Conservation (phyloP, 495 filamentous ascomycete species). For the Oidiodendron maius region DNA sequence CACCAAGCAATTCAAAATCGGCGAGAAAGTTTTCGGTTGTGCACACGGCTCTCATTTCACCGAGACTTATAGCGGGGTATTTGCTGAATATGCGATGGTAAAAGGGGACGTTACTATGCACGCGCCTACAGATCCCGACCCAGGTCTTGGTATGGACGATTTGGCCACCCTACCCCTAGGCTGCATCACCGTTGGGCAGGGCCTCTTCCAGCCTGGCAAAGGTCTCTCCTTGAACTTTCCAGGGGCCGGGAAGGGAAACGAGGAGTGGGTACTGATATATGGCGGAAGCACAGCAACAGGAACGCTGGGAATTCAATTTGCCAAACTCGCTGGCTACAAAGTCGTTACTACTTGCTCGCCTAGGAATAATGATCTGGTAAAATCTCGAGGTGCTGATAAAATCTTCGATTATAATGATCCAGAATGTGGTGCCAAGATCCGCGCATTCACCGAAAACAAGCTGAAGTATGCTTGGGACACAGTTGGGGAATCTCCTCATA, state of each 20-base stretch:
- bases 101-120: conserved; percentile 28
- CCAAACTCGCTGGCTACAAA: conserved; percentile 42
- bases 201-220: conserved; percentile 35
- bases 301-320: conserved; percentile 54
- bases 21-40: conserved; percentile 6
- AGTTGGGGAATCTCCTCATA: background rate
- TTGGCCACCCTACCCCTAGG: conserved; percentile 48
- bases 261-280: conserved; percentile 46
- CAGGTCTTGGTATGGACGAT: conserved; percentile 35
- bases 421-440: background rate
- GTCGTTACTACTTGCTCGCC: conserved; percentile 49
- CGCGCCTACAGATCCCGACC: conserved; percentile 35
- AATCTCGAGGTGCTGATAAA: conserved; percentile 42
- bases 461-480: conserved; percentile 1
- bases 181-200: conserved; percentile 45
- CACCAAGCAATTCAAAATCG: conserved; percentile 1
- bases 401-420: conserved; percentile 48
- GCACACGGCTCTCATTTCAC: conserved; percentile 4
- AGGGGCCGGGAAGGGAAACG: background rate
- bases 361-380: conserved; percentile 47
- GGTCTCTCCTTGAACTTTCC: conserved; percentile 28
- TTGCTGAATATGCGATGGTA: conserved; percentile 33
- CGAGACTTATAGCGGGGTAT: conserved; percentile 10
- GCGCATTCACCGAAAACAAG: background rate
- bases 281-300: conserved; percentile 55